These are phyloP conservation scores for Austroboletus eburneus DNA, from an alignment of 768 basidiomycete species.

Conservation along the genomic window DNA sequence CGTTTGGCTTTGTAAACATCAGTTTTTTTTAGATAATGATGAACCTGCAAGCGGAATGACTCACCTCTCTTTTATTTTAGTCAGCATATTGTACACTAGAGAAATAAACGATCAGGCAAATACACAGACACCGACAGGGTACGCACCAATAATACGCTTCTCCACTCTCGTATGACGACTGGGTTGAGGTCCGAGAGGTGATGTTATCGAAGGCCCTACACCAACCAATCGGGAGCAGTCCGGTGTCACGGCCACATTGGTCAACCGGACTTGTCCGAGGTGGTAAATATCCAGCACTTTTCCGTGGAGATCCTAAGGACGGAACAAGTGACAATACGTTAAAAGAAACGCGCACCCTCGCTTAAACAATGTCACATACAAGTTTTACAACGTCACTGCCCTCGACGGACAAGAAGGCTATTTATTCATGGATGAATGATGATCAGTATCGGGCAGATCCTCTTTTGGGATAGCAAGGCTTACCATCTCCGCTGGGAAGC, in stretches of 20 bases:
- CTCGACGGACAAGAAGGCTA: slow-evolving; percentile 53
- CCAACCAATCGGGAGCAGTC: slow-evolving; percentile 45
- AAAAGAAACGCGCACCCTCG: slow-evolving; percentile 6
- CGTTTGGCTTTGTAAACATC: slow-evolving; percentile 39
- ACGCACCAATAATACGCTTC: slow-evolving; percentile 50
- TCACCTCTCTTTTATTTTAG: slow-evolving; percentile 43
- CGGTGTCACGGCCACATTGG: slow-evolving; percentile 48
- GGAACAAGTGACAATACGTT: slow-evolving; percentile 12
- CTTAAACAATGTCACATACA: slow-evolving; percentile 24
- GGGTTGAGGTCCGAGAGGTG: slow-evolving; percentile 41
- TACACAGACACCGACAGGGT: not conserved
- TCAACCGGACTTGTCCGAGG: slow-evolving; percentile 43
- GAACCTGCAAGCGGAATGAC: slow-evolving; percentile 6
- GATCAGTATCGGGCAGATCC: slow-evolving; percentile 10
- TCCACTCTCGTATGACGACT: slow-evolving; percentile 46
- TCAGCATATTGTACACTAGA: slow-evolving; percentile 46
- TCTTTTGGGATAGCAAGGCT: slow-evolving; percentile 3
- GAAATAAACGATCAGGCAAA: not conserved
- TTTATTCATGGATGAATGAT: slow-evolving; percentile 22
- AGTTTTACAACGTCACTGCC: slow-evolving; percentile 44
- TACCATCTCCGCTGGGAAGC: slow-evolving; percentile 48
- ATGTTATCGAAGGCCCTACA: slow-evolving; percentile 45
- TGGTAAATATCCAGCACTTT: slow-evolving; percentile 40
- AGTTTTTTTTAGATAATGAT: slow-evolving; percentile 2
- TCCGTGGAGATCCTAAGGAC: slow-evolving; percentile 41